Evolutionary conservation across 306 rosid genomes (phyloP).

Genomic region (Senna tora): DNA sequence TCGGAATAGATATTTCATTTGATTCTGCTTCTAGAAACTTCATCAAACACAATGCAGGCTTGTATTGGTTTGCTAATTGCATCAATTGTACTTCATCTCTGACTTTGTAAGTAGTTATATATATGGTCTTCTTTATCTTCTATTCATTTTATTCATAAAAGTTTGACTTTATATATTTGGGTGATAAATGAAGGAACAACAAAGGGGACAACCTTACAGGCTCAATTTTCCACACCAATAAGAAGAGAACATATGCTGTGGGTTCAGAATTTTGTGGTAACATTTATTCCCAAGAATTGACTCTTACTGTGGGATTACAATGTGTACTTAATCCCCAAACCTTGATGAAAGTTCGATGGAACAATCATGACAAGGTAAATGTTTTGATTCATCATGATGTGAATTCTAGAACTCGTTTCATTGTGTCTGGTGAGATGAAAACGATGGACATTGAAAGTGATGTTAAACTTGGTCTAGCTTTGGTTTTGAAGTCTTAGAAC

Average conservation of each 20-base stretch:
- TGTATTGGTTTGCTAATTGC: conserved; percentile 68
- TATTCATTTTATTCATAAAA: no score
- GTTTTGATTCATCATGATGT: conserved; percentile 88
- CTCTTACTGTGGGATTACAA: conserved; percentile 79
- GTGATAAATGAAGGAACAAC: conserved; percentile 61
- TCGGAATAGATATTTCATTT: conserved; percentile 81
- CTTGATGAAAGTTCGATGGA: conserved; percentile 78
- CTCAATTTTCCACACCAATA: no score
- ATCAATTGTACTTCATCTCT: conserved; percentile 70
- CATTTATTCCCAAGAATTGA: conserved; percentile 70
- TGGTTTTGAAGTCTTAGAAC: conserved; percentile 87
- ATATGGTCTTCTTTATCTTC: no score
- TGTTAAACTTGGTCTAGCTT: conserved; percentile 84
- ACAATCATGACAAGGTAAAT: conserved; percentile 75
- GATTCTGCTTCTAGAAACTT: conserved; percentile 87
- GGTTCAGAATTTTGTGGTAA: conserved; percentile 80
- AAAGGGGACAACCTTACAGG: conserved; percentile 76
- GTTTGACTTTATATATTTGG: no score
- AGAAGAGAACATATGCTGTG: no score
- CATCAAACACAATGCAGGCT: conserved; percentile 70
- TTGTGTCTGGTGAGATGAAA: conserved; percentile 85
- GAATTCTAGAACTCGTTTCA: conserved; percentile 77
- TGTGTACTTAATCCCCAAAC: conserved; percentile 86
- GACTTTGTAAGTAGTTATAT: conserved; percentile 58
- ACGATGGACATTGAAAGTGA: conserved; percentile 76